These are phyloP conservation scores for Aquilaria malaccensis DNA, from an alignment of 345 rosid genomes.

Conservation along the genomic window DNA sequence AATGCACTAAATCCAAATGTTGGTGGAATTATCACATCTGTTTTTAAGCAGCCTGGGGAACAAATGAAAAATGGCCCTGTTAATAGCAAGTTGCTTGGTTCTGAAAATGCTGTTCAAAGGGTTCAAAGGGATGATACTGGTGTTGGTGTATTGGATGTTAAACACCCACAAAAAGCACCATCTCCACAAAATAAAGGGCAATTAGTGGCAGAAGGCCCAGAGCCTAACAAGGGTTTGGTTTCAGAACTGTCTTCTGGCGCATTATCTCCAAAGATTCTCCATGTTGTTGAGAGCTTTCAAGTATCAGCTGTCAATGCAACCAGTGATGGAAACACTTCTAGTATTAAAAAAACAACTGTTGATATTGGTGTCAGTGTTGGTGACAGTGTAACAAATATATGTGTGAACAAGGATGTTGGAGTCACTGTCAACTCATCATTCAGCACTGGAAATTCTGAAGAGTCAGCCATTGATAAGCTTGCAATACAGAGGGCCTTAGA, in stretches of 20 bases:
- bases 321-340: slow-evolving; percentile 15
- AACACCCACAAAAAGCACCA: slow-evolving; percentile 23
- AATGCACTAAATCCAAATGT: slow-evolving; percentile 36
- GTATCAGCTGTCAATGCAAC: slow-evolving; percentile 7
- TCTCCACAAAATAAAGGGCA: slow-evolving; percentile 15
- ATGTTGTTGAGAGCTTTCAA: slow-evolving; percentile 14
- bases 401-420: slow-evolving; percentile 11
- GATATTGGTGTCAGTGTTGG: slow-evolving; percentile 16
- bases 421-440: slow-evolving; percentile 5
- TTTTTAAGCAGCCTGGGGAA: slow-evolving; percentile 29
- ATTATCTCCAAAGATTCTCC: slow-evolving; percentile 4
- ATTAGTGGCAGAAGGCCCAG: slow-evolving; percentile 15
- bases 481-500: slow-evolving; percentile 16
- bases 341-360: slow-evolving; percentile 13
- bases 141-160: slow-evolving; percentile 19
- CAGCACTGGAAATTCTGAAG: slow-evolving; percentile 3
- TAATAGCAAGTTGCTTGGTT: slow-evolving; percentile 15
- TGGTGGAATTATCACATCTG: slow-evolving; percentile 22
- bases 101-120: slow-evolving; percentile 20
- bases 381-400: slow-evolving; percentile 15
- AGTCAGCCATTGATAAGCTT: slow-evolving; percentile 11
- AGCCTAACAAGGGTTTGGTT: slow-evolving; percentile 17
- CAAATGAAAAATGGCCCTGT: slow-evolving; percentile 24
- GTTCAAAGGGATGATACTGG: slow-evolving; percentile 20
- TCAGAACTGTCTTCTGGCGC: slow-evolving; percentile 9